A percentile compares a stretch with the other conserved stretches of the same genome.
phyloP scores from a whole-genome alignment of 1,139 yeast species.

The Zygosaccharomyces pseudobailii region DNA sequence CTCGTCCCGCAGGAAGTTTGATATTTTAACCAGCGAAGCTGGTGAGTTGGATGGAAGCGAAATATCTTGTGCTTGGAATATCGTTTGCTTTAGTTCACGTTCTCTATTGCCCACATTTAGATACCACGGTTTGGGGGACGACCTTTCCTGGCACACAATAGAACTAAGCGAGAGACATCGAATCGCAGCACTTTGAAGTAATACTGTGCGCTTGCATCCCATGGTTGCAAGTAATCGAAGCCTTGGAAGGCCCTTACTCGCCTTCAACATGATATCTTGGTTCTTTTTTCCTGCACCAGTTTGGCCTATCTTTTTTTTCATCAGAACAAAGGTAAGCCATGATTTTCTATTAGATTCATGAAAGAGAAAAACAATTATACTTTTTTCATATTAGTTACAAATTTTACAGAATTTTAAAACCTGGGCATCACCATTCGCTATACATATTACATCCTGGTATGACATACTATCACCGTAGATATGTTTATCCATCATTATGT shows the following conservation, averaged over 20 bases:
- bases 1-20: conserved; percentile 48
- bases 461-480: background rate
- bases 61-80: conserved; percentile 10
- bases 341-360: no score
- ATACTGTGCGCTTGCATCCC: background rate
- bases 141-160: background rate
- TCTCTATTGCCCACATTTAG: conserved; percentile 21
- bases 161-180: background rate
- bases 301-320: no score
- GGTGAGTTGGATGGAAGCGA: conserved; percentile 57
- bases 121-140: conserved; percentile 27
- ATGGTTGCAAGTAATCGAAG: background rate
- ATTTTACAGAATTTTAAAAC: background rate
- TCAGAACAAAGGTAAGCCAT: no score
- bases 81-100: conserved; percentile 8
- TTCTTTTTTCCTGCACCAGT: background rate
- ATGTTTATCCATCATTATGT: background rate
- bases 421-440: background rate
- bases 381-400: background rate
- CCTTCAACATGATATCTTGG: background rate
- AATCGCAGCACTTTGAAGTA: background rate
- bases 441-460: background rate
- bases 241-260: background rate
- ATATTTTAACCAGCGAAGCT: conserved; percentile 40
- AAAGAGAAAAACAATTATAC: background rate